Evolutionary conservation across 2,329 filamentous ascomycete species (phyloP).

Genomic region (Botrytis paeoniae): DNA sequence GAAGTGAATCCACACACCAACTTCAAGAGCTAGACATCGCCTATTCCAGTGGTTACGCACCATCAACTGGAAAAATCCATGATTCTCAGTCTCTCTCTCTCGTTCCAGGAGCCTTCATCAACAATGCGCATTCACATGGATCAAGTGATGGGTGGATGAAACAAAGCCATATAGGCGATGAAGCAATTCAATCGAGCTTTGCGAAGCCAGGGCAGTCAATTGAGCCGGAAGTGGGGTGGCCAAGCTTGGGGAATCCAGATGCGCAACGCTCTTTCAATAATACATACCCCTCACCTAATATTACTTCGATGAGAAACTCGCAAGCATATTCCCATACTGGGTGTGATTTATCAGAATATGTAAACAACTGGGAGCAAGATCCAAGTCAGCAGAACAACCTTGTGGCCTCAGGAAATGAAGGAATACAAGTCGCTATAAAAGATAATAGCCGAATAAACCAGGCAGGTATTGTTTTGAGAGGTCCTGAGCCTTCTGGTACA

Average conservation of each 20-base stretch:
- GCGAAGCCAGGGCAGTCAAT: background rate
- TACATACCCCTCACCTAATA: background rate
- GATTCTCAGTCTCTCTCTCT: background rate
- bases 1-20: background rate
- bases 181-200: background rate
- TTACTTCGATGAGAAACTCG: background rate
- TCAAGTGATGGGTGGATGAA: background rate
- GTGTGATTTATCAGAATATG: background rate
- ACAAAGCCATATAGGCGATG: background rate
- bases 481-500: background rate
- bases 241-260: background rate
- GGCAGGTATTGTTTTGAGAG: background rate
- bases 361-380: background rate
- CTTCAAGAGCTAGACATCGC: background rate
- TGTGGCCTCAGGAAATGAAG: background rate
- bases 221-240: background rate
- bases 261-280: background rate
- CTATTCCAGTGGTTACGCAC: background rate
- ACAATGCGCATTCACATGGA: background rate
- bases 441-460: background rate
- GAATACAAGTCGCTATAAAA: background rate
- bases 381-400: background rate
- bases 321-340: background rate
- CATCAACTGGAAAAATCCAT: background rate
- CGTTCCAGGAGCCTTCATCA: background rate